These are phyloP conservation scores for Thraustochytrium striatum DNA, from an alignment of 352 stramenopile species.

Conservation along the genomic window DNA sequence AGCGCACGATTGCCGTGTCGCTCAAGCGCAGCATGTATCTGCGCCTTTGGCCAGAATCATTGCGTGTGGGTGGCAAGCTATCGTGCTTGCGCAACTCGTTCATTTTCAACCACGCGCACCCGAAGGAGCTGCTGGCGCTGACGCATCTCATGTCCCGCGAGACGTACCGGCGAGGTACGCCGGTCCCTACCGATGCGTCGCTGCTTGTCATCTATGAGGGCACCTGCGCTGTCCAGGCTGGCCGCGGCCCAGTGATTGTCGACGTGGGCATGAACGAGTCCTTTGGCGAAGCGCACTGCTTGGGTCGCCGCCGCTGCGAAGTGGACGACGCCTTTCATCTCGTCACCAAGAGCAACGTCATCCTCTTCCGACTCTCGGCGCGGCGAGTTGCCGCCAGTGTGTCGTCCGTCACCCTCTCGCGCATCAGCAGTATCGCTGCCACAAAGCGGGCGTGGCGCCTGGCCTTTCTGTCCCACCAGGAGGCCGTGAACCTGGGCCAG, in stretches of 20 bases:
- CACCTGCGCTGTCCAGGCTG: background rate
- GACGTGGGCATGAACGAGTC: constrained; percentile 6
- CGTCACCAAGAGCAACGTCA: background rate
- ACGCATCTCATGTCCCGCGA: background rate
- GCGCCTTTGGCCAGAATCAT: constrained; percentile 4
- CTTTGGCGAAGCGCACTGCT: constrained; percentile 33
- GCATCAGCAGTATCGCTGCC: background rate
- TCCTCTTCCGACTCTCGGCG: background rate
- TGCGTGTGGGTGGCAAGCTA: background rate
- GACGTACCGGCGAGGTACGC: background rate
- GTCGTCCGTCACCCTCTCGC: background rate
- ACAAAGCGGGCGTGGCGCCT: constrained; percentile 32
- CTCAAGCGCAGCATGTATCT: background rate
- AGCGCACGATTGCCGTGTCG: background rate
- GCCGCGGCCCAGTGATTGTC: background rate
- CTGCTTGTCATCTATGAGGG: constrained; percentile 1
- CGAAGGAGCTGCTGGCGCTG: background rate
- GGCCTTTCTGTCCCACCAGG: constrained; percentile 14
- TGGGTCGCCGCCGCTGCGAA: background rate
- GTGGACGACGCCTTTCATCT: background rate
- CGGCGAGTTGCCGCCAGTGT: background rate
- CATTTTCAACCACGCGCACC: background rate
- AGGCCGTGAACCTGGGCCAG: background rate
- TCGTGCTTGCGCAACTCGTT: background rate
- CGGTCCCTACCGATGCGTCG: background rate